A percentile compares a stretch with the other conserved stretches of the same genome.
Conservation (phyloP, 2,329 filamentous ascomycete genomes). For the Exophiala sp. region DNA sequence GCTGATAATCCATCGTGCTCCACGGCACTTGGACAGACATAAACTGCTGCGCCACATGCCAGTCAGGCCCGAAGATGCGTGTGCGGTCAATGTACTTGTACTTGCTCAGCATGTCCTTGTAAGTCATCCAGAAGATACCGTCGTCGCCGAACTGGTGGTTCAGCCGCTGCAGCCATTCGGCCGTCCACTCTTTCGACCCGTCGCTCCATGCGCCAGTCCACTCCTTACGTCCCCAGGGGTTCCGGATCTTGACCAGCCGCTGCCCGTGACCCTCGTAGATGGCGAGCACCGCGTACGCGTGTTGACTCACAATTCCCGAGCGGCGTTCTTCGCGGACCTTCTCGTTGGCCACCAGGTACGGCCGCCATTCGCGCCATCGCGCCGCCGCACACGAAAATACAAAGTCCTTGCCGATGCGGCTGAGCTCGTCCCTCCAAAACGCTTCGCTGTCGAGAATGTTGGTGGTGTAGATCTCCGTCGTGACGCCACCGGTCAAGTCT, state of each 20-base stretch:
- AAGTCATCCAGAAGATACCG: conserved; percentile 60
- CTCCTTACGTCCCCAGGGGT: conserved; percentile 75
- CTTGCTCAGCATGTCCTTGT: conserved; percentile 53
- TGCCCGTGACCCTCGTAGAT: conserved; percentile 57
- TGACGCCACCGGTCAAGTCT: conserved; percentile 51
- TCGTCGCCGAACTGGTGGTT: conserved; percentile 71
- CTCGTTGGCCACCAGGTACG: conserved; percentile 20
- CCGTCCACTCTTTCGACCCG: conserved; percentile 77
- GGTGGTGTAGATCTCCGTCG: conserved; percentile 42
- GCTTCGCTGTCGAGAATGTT: conserved; percentile 60
- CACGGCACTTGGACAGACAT: conserved; percentile 56
- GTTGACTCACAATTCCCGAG: conserved; percentile 44
- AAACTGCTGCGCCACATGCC: conserved; percentile 58
- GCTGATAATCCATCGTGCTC: conserved; percentile 54
- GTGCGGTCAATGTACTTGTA: conserved; percentile 58
- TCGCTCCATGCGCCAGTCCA: conserved; percentile 81
- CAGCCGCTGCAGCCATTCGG: conserved; percentile 68
- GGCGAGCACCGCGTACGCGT: conserved; percentile 55
- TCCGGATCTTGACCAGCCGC: conserved; percentile 55
- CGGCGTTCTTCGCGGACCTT: conserved; percentile 34
- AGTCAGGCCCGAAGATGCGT: conserved; percentile 55
- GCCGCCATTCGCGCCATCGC: conserved; percentile 32
- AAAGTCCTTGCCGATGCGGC: conserved; percentile 75
- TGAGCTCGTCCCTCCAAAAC: conserved; percentile 77
- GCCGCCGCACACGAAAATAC: conserved; percentile 45